Evolutionary conservation across 768 basidiomycete species (phyloP).

Genomic region (Lenzites betulinus): DNA sequence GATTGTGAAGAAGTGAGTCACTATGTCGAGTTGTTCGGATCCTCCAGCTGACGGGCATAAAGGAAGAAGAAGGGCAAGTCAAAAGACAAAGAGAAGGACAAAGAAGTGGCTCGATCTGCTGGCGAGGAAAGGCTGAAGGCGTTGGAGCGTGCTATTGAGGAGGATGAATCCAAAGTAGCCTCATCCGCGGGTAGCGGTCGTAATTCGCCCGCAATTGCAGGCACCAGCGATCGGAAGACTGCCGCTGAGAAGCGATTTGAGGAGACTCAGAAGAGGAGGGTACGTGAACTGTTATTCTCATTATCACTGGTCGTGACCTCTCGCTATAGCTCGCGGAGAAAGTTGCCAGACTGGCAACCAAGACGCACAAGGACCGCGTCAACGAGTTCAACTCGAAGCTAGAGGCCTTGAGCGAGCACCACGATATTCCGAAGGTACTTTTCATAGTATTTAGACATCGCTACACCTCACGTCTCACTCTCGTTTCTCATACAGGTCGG

Average conservation of each 20-base stretch:
- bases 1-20: conserved; percentile 76
- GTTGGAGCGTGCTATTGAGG: conserved; percentile 45
- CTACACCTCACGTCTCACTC: conserved; percentile 25
- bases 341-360: conserved; percentile 74
- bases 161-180: conserved; percentile 40
- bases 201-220: conserved; percentile 58
- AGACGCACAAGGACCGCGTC: conserved; percentile 94
- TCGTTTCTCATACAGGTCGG: conserved; percentile 58
- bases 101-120: conserved; percentile 33
- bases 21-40: conserved; percentile 6
- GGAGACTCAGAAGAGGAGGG: conserved; percentile 79
- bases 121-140: conserved; percentile 53
- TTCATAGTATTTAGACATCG: conserved; percentile 10
- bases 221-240: conserved; percentile 62
- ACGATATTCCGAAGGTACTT: conserved; percentile 88
- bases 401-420: conserved; percentile 87
- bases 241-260: conserved; percentile 89
- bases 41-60: conserved; percentile 19
- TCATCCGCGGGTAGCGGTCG: conserved; percentile 59
- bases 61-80: conserved; percentile 86
- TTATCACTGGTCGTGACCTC: neutral
- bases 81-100: conserved; percentile 41
- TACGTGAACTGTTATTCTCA: conserved; percentile 33
- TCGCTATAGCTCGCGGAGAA: conserved; percentile 62
- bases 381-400: conserved; percentile 87